Conservation (phyloP, 2,329 filamentous ascomycete genomes). For the Sordariomycetes sp. region DNA sequence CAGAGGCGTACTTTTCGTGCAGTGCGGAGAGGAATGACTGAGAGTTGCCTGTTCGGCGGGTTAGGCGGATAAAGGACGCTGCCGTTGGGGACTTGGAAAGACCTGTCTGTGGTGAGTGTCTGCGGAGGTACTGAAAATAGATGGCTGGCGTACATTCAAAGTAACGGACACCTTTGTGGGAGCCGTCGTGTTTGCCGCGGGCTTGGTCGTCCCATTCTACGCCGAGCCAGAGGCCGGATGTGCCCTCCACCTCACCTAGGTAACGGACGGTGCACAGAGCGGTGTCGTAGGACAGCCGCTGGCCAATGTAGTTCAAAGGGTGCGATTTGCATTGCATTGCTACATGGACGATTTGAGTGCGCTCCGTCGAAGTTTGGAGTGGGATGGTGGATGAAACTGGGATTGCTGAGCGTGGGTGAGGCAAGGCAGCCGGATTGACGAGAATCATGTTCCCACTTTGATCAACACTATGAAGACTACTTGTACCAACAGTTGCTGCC, state of each 20-base stretch:
- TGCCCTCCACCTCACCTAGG: conserved; percentile 66
- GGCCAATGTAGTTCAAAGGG: conserved; percentile 54
- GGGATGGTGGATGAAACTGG: too few species aligned
- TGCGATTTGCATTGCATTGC: too few species aligned
- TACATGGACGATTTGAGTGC: too few species aligned
- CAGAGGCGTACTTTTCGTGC: conserved; percentile 58
- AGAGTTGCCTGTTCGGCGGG: conserved; percentile 56
- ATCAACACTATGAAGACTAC: too few species aligned
- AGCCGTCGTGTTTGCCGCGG: conserved; percentile 85
- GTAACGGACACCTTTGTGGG: conserved; percentile 69
- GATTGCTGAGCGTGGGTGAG: too few species aligned
- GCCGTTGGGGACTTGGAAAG: conserved; percentile 58
- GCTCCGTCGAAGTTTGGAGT: too few species aligned
- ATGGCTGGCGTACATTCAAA: conserved; percentile 59
- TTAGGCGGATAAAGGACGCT: conserved; percentile 80
- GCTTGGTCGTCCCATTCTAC: conserved; percentile 91
- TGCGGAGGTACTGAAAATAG: conserved; percentile 56
- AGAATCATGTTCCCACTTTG: too few species aligned
- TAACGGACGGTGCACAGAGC: conserved; percentile 80
- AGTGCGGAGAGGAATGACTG: conserved; percentile 73
- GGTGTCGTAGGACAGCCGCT: conserved; percentile 72
- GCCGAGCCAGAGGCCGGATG: conserved; percentile 75
- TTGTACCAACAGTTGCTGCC: too few species aligned
- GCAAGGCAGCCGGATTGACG: too few species aligned
- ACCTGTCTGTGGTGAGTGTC: conserved; percentile 22